phyloP scores from a whole-genome alignment of 805 yeast species.

The Candida vartiovaarae region DNA sequence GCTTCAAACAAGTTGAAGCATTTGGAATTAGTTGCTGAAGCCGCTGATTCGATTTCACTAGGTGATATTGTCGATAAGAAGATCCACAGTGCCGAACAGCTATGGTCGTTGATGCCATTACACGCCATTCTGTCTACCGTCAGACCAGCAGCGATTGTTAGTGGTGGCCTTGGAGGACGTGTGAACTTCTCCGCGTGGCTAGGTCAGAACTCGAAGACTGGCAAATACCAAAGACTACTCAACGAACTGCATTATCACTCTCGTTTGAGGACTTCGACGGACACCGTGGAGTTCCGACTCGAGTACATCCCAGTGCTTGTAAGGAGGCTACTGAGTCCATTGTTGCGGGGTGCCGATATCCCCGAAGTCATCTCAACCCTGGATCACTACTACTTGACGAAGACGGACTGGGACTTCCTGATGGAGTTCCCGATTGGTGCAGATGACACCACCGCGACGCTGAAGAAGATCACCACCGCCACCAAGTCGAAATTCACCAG shows the following conservation, averaged over 20 bases:
- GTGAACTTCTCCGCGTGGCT: conserved; percentile 79
- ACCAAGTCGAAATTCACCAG: conserved; percentile 83
- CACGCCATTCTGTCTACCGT: conserved; percentile 86
- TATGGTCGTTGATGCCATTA: conserved; percentile 88
- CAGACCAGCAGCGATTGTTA: conserved; percentile 65
- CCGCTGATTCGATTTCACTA: conserved; percentile 82
- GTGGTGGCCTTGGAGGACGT: conserved; percentile 64
- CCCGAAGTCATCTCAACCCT: conserved; percentile 56
- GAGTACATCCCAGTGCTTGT: conserved; percentile 66
- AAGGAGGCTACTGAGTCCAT: conserved; percentile 49
- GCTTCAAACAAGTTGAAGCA: conserved; percentile 41
- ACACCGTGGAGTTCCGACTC: conserved; percentile 65
- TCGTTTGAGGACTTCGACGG: conserved; percentile 70
- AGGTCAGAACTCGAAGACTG: conserved; percentile 82
- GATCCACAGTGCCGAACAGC: conserved; percentile 87
- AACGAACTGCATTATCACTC: conserved; percentile 89
- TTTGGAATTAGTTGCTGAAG: conserved; percentile 58
- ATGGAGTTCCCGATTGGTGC: conserved; percentile 80
- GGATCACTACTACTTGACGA: conserved; percentile 82
- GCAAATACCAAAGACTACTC: conserved; percentile 69
- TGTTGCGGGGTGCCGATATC: conserved; percentile 55
- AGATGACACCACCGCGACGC: conserved; percentile 33
- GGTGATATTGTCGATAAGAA: conserved; percentile 75
- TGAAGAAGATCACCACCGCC: conserved; percentile 66
- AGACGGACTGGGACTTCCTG: conserved; percentile 87